A percentile compares a stretch with the other conserved stretches of the same genome.
Evolutionary conservation across 495 filamentous ascomycete species (phyloP).

Genomic region (Elasticomyces elasticus): DNA sequence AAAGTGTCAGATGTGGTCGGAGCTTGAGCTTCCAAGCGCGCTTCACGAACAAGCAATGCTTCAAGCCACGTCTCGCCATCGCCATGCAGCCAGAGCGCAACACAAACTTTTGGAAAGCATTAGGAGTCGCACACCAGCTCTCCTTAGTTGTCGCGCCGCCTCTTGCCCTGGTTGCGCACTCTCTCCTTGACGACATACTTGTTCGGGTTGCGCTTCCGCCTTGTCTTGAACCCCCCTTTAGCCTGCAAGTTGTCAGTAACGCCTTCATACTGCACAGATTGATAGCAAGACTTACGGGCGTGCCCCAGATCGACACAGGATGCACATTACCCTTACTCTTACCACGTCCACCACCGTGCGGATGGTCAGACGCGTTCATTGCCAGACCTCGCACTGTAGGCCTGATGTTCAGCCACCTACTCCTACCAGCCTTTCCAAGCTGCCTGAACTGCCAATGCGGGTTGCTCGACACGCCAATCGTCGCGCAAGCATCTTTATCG

Average conservation of each 20-base stretch:
- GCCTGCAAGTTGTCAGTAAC: slow-evolving; percentile 47
- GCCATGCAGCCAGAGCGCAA: no score
- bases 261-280: background rate
- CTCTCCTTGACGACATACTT: slow-evolving; percentile 35
- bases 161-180: slow-evolving; percentile 37
- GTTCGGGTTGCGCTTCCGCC: slow-evolving; percentile 45
- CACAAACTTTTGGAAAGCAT: no score
- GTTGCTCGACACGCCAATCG: slow-evolving; percentile 88
- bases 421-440: slow-evolving; percentile 87
- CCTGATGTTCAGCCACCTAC: slow-evolving; percentile 82
- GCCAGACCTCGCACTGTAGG: slow-evolving; percentile 93
- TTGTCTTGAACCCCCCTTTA: slow-evolving; percentile 95
- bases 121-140: no score
- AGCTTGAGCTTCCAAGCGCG: no score
- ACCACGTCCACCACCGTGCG: slow-evolving; percentile 95
- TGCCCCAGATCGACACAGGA: slow-evolving; percentile 92
- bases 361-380: slow-evolving; percentile 97
- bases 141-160: slow-evolving; percentile 17
- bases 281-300: slow-evolving; percentile 59
- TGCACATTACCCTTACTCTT: slow-evolving; percentile 97
- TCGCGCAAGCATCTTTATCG: slow-evolving; percentile 83
- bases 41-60: no score
- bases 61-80: no score
- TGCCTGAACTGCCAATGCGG: slow-evolving; percentile 79
- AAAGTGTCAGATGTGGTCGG: no score